Evolutionary conservation across 805 yeast species (phyloP).

Genomic region (Cyberlindnera maritima): DNA sequence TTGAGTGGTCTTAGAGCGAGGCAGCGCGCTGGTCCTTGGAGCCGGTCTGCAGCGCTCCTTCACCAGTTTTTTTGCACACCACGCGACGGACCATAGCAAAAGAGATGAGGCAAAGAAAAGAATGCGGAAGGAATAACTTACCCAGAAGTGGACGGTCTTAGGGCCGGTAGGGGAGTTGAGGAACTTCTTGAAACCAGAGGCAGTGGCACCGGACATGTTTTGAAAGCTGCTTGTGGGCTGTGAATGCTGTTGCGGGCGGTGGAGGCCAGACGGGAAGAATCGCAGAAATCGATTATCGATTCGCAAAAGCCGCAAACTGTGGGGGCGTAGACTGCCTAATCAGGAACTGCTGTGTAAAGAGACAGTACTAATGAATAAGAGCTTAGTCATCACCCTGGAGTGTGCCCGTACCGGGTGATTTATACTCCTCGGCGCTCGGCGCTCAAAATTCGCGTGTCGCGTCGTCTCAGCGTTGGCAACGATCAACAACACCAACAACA

Average conservation of each 20-base stretch:
- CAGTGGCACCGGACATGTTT: constrained; percentile 18
- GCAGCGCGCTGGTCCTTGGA: no score
- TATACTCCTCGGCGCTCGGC: background rate
- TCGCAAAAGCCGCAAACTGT: constrained; percentile 2
- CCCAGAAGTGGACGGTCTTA: constrained; percentile 97
- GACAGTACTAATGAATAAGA: background rate
- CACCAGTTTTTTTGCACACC: background rate
- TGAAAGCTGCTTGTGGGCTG: no score
- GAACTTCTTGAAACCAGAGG: constrained; percentile 65
- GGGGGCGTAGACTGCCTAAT: constrained; percentile 15
- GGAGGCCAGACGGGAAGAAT: no score
- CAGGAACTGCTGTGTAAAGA: background rate
- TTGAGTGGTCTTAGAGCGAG: no score
- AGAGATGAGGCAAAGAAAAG: background rate
- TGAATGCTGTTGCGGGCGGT: no score
- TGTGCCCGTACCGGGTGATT: no score
- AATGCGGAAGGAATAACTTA: no score
- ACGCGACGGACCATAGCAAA: constrained; percentile 4
- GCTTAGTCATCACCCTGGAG: constrained; percentile 1
- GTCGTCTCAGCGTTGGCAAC: no score
- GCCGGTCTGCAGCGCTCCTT: background rate
- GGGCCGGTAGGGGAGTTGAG: constrained; percentile 92
- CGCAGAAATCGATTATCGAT: background rate
- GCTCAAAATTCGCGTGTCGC: no score
- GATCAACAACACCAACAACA: no score